Evolutionary conservation across 2,329 filamentous ascomycete species (phyloP), one percentile per base, ranked within the genome.

Genomic region (Penicillium sp.): DNA sequence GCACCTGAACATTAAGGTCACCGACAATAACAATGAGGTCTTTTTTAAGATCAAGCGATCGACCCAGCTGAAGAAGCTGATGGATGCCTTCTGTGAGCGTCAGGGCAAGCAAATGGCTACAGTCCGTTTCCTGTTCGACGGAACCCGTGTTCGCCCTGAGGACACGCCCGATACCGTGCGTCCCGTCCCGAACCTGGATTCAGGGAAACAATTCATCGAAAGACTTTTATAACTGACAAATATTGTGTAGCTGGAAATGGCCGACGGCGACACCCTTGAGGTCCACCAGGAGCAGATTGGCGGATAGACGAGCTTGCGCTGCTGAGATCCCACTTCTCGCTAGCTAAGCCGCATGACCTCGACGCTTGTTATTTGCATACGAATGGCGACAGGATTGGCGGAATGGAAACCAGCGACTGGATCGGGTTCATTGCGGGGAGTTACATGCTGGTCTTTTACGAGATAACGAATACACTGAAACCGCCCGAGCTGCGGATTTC

Each of bases 31-130:
- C 79, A 99, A 99, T 73, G 94, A 99, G 72, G 93, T 99, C 66
- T 99, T 97, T 75, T 99, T 99, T 81, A 99, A 99, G 81, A 99
- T 99, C 79, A 99, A 99, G 86, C 85, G 92, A 34, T 91, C 88
- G 21, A 99, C 94, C 1, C 89, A 91, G 72, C 84, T 99, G 1
- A 94, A 96, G 78, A 99, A 99, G 80, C 81, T 99, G 50, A 99
- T 99, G 94, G 88, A 90, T 57, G 94, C 94, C 18, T 99, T 97
- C 74, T 99, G 94, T 74, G 93, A 97, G 63, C 85, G 94, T 23
- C 92, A 96, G 72, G 94, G 94, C 65, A 97, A 97, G 80, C 85
- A 87, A 31, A 78, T 86, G 6, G 84, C 80, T 31, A 93, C 89
- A 5, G 93, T 97, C 43, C 87, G 94, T 28, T 99, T 99, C 74